Evolutionary conservation across 805 yeast species (phyloP), one percentile per base, ranked within the genome.

Genomic region (Spathaspora sp.): DNA sequence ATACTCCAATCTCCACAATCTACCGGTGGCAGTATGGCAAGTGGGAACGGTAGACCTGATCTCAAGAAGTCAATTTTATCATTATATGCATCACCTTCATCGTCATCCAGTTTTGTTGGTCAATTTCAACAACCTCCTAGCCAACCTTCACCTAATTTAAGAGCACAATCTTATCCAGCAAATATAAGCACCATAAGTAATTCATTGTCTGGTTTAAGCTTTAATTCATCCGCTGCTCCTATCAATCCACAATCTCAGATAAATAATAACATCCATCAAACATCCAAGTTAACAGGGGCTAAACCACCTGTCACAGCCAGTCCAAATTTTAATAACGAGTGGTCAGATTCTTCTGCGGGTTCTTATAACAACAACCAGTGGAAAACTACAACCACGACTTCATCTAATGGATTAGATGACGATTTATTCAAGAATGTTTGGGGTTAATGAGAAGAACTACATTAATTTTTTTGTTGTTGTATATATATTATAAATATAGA

Each of bases 61-160:
- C 77, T 94, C 67, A 94, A 94, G 64, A 89, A 89, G 70, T 89
- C 97, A 1, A 94, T 94, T 53, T 71, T 94, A 53, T 90, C 97
- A 20, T 77, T 94, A 49, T 94, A 94, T 66, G 82, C 96, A 1
- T 80, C 76, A 12, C 77, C 77, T 17, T 66, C 76, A 1, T 66
- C 88, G 1, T 87, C 86, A 18, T 68, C 73, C 17, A 66, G 71
- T 10, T 64, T 67, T 49, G 62, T 68, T 53, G 53, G 59, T 18
- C 69, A 63, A 51, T 62, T 68, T 52, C 55, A 60, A 26, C 69
- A 64, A 50, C 64, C 60, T 10, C 61, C 52, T 35, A 48, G 49
- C 42, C 51, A 49, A 35, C 31, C 48, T 23, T 16, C 32, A 26
- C 47, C 39, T 17, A 11, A 44, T 9, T 11, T 16, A 5, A 44